Evolutionary conservation across 352 stramenopile genomes (phyloP).

Genomic region (Thalassiosira hispida): DNA sequence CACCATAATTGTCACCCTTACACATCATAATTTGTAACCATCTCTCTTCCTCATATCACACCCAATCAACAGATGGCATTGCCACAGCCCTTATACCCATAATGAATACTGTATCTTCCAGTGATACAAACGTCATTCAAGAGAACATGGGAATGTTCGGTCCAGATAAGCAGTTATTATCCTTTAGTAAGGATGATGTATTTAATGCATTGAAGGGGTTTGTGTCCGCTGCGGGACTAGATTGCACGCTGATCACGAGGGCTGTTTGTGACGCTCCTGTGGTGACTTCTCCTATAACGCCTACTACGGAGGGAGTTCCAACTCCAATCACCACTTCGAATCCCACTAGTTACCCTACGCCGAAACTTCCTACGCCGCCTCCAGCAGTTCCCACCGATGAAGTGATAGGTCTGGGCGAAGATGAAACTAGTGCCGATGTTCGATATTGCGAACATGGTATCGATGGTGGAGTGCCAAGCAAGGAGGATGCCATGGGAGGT

Average conservation of each 20-base stretch:
- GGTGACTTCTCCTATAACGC: neutral
- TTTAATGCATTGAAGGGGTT: conserved; percentile 32
- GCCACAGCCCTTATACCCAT: conserved; percentile 33
- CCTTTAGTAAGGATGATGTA: conserved; percentile 27
- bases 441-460: conserved; percentile 2
- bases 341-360: no score
- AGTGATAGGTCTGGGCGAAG: neutral
- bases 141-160: conserved; percentile 41
- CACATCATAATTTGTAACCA: neutral
- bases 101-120: conserved; percentile 1
- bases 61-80: conserved; percentile 10
- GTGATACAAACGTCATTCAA: conserved; percentile 22
- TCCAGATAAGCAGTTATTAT: neutral
- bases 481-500: no score
- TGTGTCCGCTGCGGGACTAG: conserved; percentile 16
- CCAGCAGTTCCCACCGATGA: no score
- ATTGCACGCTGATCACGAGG: conserved; percentile 36
- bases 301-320: neutral
- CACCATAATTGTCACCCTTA: neutral
- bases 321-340: neutral
- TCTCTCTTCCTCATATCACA: neutral
- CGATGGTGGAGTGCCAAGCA: conserved; percentile 22
- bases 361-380: neutral
- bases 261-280: conserved; percentile 19
- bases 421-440: neutral